Evolutionary conservation across 495 filamentous ascomycete genomes (phyloP).

Genomic region (Daldinia vernicosa): DNA sequence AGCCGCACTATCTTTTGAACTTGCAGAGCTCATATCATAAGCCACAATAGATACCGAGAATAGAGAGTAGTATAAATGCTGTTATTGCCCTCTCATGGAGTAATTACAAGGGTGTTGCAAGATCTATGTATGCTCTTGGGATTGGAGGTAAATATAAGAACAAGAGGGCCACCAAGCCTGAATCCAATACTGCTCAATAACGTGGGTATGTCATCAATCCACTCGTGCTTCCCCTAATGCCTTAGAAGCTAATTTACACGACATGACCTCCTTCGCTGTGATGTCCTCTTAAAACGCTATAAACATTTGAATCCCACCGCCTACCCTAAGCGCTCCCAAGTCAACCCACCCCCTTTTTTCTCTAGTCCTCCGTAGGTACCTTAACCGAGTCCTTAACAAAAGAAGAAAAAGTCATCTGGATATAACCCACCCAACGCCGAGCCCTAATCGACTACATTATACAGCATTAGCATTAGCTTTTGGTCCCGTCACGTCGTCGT

Average conservation of each 20-base stretch:
- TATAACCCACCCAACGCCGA: constrained; percentile 9
- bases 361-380: not conserved
- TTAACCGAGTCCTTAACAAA: not conserved
- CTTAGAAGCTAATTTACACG: not conserved
- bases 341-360: not conserved
- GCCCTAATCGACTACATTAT: not conserved
- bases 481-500: not conserved
- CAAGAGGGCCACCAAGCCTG: not conserved
- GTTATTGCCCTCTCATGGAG: no score
- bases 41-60: not conserved
- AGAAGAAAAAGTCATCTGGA: not conserved
- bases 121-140: no score
- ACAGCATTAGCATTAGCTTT: not conserved
- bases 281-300: not conserved
- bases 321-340: not conserved
- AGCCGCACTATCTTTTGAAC: not conserved
- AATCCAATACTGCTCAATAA: not conserved
- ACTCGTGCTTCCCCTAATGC: not conserved
- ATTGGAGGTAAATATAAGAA: not conserved
- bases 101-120: no score
- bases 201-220: not conserved
- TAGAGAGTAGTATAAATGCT: not conserved
- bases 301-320: not conserved
- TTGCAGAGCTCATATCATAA: not conserved
- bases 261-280: not conserved